These are phyloP conservation scores for Fraxinus velutina DNA, from an alignment of 305 asterid genomes.

Conservation along the genomic window DNA sequence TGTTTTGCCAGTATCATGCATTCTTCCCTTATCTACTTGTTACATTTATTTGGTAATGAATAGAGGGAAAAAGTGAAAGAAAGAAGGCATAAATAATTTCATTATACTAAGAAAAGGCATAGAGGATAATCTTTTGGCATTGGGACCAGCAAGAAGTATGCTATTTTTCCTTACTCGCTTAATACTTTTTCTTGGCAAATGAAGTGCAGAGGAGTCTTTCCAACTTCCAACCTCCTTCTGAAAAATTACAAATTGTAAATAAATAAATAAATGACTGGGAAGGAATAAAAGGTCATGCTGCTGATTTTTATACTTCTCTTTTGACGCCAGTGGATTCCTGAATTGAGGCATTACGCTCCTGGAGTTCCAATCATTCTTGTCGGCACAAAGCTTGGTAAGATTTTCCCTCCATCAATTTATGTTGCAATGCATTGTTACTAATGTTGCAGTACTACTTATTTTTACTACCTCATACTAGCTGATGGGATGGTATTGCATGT, in stretches of 20 bases:
- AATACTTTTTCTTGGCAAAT: not conserved
- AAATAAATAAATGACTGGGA: not conserved
- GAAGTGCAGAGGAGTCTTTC: not conserved
- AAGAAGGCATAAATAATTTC: not conserved
- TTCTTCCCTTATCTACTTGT: not conserved
- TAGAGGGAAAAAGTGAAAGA: not conserved
- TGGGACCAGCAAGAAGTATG: not conserved
- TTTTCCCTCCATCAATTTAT: not conserved
- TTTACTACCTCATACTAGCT: not conserved
- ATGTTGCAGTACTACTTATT: not conserved
- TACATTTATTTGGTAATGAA: not conserved
- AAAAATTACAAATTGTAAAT: not conserved
- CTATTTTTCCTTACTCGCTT: not conserved
- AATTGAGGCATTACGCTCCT: no score
- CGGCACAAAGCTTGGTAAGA: slow-evolving; percentile 6
- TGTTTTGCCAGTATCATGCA: not conserved
- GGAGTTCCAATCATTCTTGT: not conserved
- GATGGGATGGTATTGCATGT: not conserved
- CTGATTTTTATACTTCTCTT: not conserved
- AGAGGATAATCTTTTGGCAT: no score
- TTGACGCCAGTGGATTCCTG: no score
- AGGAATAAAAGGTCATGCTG: not conserved
- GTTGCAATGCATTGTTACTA: not conserved
- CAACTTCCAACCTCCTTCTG: not conserved
- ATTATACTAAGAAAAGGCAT: not conserved